These are phyloP conservation scores for Lodderomyces pseudojiufengensis DNA, from an alignment of 1,139 yeast species.

Conservation along the genomic window DNA sequence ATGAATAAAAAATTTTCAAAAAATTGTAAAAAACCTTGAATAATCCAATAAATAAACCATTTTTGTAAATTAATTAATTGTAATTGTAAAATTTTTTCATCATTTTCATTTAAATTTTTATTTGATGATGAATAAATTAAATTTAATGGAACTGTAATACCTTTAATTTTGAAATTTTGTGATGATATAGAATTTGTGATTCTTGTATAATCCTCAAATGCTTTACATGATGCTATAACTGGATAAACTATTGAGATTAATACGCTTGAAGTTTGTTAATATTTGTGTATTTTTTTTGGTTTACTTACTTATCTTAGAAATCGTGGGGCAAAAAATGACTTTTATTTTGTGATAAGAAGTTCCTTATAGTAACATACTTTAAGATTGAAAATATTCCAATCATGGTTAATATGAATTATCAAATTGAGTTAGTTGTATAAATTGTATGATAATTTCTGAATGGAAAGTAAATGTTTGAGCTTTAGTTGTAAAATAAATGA, in stretches of 20 bases:
- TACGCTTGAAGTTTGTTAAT: slow-evolving; percentile 8
- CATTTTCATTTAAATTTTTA: slow-evolving; percentile 7
- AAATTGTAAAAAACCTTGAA: slow-evolving; percentile 33
- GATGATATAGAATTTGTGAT: slow-evolving; percentile 22
- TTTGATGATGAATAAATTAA: slow-evolving; percentile 5
- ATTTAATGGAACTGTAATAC: slow-evolving; percentile 32
- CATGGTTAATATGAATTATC: slow-evolving; percentile 1
- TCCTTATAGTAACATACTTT: slow-evolving; percentile 14
- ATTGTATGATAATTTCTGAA: too few species aligned
- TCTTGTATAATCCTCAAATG: slow-evolving; percentile 41
- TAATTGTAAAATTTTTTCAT: slow-evolving; percentile 20
- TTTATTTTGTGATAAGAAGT: too few species aligned
- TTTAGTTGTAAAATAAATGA: too few species aligned
- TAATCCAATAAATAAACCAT: slow-evolving; percentile 61
- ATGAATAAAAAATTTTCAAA: slow-evolving; percentile 33
- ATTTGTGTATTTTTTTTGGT: too few species aligned
- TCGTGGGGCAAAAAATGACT: background rate
- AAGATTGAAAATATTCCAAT: slow-evolving; percentile 17
- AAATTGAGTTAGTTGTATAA: too few species aligned
- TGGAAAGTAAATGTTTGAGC: too few species aligned
- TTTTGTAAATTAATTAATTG: slow-evolving; percentile 45
- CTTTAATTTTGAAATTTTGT: slow-evolving; percentile 27
- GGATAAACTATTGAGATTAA: slow-evolving; percentile 49
- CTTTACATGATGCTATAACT: slow-evolving; percentile 48
- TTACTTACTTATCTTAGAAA: too few species aligned